Evolutionary conservation across 2,329 filamentous ascomycete genomes (phyloP).

Genomic region (Aspergillus amoenus): DNA sequence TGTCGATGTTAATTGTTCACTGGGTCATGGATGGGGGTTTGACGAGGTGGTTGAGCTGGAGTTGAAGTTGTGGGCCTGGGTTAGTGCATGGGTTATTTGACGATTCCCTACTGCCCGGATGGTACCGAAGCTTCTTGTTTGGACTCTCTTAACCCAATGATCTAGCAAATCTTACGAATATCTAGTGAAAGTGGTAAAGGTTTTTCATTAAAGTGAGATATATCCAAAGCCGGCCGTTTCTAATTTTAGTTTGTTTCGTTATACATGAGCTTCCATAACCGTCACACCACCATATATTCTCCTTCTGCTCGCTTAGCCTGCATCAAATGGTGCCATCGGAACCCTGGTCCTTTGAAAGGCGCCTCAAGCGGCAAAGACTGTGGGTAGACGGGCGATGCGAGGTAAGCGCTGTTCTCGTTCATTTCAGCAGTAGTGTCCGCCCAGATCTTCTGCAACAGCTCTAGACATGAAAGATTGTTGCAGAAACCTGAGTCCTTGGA

Average conservation of each 20-base stretch:
- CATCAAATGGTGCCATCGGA: conserved; percentile 41
- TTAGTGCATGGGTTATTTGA: background rate
- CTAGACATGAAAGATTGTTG: conserved; percentile 84
- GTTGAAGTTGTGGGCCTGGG: background rate
- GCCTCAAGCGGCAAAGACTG: background rate
- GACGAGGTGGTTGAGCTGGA: no score
- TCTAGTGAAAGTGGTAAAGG: no score
- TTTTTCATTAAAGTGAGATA: background rate
- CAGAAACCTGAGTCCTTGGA: conserved; percentile 87
- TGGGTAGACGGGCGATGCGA: background rate
- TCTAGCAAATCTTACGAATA: no score
- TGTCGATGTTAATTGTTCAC: no score
- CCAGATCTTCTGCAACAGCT: conserved; percentile 86
- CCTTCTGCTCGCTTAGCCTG: conserved; percentile 36
- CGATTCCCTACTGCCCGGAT: background rate
- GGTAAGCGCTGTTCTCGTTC: background rate
- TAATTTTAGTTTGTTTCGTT: background rate
- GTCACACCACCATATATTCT: conserved; percentile 41
- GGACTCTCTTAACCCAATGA: no score
- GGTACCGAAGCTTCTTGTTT: no score
- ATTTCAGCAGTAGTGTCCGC: conserved; percentile 35
- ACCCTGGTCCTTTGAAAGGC: conserved; percentile 22
- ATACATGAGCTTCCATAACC: background rate
- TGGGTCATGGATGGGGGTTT: no score
- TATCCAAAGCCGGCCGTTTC: background rate